Percentiles rank a stretch among this genome's conserved stretches.
phyloP scores from a whole-genome alignment of 192 early-diverging fungal genomes.

The Coemansia sp. region DNA sequence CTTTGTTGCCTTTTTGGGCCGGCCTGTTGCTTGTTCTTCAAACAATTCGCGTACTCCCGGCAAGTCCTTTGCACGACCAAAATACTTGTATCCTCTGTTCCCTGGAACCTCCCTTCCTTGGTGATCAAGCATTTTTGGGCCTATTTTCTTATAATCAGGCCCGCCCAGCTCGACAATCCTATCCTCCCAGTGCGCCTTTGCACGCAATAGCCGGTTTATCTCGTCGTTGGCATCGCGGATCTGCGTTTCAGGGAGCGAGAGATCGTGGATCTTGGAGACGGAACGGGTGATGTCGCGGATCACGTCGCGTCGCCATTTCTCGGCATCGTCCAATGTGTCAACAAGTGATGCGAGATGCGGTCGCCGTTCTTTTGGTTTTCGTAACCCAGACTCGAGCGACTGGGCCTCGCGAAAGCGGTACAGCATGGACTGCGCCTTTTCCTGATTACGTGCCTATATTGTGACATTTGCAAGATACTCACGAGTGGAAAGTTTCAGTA shows the following conservation, averaged over 20 bases:
- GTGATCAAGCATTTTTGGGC: constrained; percentile 75
- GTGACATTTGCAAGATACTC: neutral
- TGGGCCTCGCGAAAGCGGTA: constrained; percentile 97
- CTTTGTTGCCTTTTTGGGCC: constrained; percentile 57
- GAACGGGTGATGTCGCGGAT: constrained; percentile 86
- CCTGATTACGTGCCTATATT: constrained; percentile 87
- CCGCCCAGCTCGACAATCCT: constrained; percentile 91
- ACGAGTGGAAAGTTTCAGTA: neutral
- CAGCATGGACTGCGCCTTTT: constrained; percentile 98
- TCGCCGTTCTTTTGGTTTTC: constrained; percentile 64
- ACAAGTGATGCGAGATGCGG: constrained; percentile 75
- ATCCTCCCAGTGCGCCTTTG: constrained; percentile 90
- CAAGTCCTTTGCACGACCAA: constrained; percentile 92
- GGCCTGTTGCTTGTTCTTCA: constrained; percentile 60
- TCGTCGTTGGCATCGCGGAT: constrained; percentile 94
- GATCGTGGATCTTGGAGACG: constrained; percentile 89
- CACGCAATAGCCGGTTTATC: constrained; percentile 91
- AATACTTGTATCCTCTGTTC: constrained; percentile 93
- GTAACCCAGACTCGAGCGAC: constrained; percentile 73
- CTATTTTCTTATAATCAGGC: constrained; percentile 83
- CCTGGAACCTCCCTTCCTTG: constrained; percentile 91
- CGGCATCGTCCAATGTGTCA: constrained; percentile 72
- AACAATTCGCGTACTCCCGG: constrained; percentile 93
- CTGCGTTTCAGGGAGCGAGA: constrained; percentile 84
- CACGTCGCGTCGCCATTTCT: constrained; percentile 88